A percentile compares a stretch with the other conserved stretches of the same genome.
Evolutionary conservation across 2,329 filamentous ascomycete genomes (phyloP).

Genomic region (Fusarium multiceps): DNA sequence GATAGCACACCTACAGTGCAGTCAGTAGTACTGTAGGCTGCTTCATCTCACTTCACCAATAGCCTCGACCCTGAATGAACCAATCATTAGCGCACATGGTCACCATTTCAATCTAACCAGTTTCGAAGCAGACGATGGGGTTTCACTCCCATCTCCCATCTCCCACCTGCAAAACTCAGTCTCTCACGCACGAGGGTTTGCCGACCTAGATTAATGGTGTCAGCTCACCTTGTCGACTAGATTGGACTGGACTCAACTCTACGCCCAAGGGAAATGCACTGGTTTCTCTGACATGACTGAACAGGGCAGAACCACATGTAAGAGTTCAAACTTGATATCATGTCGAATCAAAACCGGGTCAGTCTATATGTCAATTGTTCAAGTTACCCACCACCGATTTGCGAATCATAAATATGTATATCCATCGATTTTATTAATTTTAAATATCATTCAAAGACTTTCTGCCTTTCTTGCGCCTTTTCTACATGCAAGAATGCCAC

Average conservation of each 20-base stretch:
- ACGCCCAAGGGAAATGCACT: neutral
- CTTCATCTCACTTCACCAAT: neutral
- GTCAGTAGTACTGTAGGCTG: neutral
- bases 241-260: neutral
- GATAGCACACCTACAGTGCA: constrained; percentile 3
- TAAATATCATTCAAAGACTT: neutral
- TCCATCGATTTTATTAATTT: constrained; percentile 14
- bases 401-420: neutral
- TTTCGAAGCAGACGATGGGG: neutral
- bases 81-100: constrained; percentile 51
- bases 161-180: neutral
- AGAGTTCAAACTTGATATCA: neutral
- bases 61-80: constrained; percentile 25
- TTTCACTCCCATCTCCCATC: neutral
- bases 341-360: neutral
- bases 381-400: neutral
- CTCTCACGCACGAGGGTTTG: constrained; percentile 34
- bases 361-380: neutral
- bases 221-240: constrained; percentile 9
- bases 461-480: neutral
- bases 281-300: neutral
- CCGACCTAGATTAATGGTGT: constrained; percentile 16
- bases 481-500: neutral
- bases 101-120: neutral
- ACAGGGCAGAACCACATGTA: neutral